These are phyloP conservation scores for Clitopilus passeckerianus DNA, from an alignment of 768 basidiomycete species.

Conservation along the genomic window DNA sequence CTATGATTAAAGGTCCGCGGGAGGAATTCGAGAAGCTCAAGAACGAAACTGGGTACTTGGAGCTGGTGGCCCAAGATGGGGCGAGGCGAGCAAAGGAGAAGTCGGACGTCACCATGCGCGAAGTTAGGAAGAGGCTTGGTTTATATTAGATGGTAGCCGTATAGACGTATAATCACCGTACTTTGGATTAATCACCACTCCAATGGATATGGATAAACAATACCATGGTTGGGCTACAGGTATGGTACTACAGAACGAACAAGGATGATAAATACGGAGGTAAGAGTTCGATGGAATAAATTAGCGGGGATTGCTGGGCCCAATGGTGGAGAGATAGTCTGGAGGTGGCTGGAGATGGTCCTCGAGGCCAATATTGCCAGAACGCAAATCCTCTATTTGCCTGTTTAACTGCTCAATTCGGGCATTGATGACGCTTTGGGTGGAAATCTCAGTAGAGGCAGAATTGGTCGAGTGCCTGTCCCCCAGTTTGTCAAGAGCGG, in stretches of 20 bases:
- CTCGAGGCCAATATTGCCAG: neutral
- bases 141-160: conserved; percentile 13
- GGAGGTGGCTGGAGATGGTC: neutral
- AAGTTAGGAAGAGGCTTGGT: conserved; percentile 70
- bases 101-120: conserved; percentile 59
- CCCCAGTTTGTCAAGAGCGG: neutral
- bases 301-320: neutral
- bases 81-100: conserved; percentile 53
- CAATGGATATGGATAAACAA: neutral
- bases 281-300: neutral
- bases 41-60: conserved; percentile 55
- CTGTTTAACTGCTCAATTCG: neutral
- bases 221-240: neutral
- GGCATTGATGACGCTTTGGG: neutral
- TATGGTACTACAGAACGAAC: neutral
- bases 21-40: conserved; percentile 63
- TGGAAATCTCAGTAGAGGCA: neutral
- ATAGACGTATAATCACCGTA: neutral
- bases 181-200: neutral
- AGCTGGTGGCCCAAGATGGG: conserved; percentile 58
- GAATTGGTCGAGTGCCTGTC: neutral
- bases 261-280: neutral
- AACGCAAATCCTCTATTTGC: neutral
- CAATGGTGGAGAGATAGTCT: neutral
- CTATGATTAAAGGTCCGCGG: conserved; percentile 59